phyloP scores from a whole-genome alignment of 306 rosid genomes.

The Begonia loranthoides region DNA sequence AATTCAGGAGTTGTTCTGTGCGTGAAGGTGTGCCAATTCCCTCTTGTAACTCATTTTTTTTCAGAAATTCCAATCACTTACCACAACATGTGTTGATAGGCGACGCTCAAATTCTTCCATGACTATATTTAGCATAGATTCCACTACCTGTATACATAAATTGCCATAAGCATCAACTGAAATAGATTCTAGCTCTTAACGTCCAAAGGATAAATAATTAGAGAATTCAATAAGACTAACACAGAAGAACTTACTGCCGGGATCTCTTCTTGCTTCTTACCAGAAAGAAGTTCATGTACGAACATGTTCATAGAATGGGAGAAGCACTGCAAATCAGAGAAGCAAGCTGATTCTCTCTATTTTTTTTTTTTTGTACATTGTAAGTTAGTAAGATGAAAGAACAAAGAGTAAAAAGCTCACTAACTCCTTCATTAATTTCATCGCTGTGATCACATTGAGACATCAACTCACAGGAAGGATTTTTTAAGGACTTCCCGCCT shows the following conservation, averaged over 20 bases:
- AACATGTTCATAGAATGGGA: slow-evolving; percentile 34
- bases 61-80: slow-evolving; percentile 9
- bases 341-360: not conserved
- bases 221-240: not conserved
- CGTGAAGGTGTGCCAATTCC: too few relatives aligned
- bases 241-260: slow-evolving; percentile 34
- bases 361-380: not conserved
- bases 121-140: slow-evolving; percentile 57
- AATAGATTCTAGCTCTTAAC: too few relatives aligned
- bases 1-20: too few relatives aligned
- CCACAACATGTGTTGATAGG: slow-evolving; percentile 33
- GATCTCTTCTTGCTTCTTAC: slow-evolving; percentile 70
- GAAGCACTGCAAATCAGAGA: slow-evolving; percentile 21
- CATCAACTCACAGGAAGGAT: slow-evolving; percentile 25
- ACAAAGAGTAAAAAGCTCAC: slow-evolving; percentile 15
- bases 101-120: slow-evolving; percentile 69
- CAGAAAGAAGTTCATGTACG: slow-evolving; percentile 47
- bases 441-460: slow-evolving; percentile 20
- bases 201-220: too few relatives aligned
- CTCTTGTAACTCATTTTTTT: too few relatives aligned
- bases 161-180: not conserved
- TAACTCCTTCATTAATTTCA: slow-evolving; percentile 44
- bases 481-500: slow-evolving; percentile 34
- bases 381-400: not conserved
- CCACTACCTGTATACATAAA: slow-evolving; percentile 38